Percentiles rank a stretch among this genome's conserved stretches.
Conservation (phyloP, 2,329 filamentous ascomycete species). For the Ophiostoma tasmaniense region DNA sequence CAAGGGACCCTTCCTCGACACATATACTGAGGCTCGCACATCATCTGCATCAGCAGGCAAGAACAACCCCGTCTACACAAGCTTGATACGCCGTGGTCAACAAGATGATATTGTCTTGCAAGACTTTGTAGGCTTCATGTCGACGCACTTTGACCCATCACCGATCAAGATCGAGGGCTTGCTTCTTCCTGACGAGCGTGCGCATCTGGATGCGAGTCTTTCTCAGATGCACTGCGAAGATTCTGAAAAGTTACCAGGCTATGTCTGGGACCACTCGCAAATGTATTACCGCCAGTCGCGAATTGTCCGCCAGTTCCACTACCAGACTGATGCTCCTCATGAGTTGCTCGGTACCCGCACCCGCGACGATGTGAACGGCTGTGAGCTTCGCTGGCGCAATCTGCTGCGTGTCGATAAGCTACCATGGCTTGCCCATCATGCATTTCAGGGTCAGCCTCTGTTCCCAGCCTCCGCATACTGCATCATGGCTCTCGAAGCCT, state of each 20-base stretch:
- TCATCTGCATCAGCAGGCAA: conserved; percentile 20
- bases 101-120: conserved; percentile 27
- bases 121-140: conserved; percentile 29
- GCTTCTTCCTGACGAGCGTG: conserved; percentile 21
- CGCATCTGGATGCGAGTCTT: background rate
- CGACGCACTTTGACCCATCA: conserved; percentile 26
- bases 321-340: conserved; percentile 11
- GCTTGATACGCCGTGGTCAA: conserved; percentile 27
- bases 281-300: conserved; percentile 20
- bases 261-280: conserved; percentile 20
- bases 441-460: conserved; percentile 36
- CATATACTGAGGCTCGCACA: background rate
- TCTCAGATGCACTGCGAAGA: conserved; percentile 10
- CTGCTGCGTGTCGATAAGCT: conserved; percentile 15
- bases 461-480: conserved; percentile 41
- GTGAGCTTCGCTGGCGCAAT: conserved; percentile 18
- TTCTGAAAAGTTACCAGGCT: conserved; percentile 18
- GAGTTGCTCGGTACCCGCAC: conserved; percentile 20
- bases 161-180: conserved; percentile 21
- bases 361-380: conserved; percentile 14
- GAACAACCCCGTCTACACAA: conserved; percentile 27
- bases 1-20: conserved; percentile 18
- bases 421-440: conserved; percentile 24
- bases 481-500: conserved; percentile 39
- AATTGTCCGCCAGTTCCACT: conserved; percentile 13